Evolutionary conservation across 306 rosid genomes (phyloP).

Genomic region (Glycine soja): DNA sequence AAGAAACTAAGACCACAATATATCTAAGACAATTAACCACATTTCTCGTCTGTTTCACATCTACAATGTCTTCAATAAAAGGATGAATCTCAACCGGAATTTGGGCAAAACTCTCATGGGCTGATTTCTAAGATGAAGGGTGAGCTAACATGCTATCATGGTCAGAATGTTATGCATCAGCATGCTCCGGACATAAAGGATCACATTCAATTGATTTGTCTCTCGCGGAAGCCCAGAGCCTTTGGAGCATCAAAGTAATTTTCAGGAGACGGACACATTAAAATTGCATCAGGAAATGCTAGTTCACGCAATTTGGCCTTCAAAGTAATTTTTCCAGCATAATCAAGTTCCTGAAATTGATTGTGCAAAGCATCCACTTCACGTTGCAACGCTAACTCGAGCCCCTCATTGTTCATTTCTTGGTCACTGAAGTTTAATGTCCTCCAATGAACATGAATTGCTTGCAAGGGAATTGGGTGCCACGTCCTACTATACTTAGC

Average conservation of each 20-base stretch:
- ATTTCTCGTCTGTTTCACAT: not conserved
- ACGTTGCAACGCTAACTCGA: not conserved
- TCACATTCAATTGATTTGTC: not conserved
- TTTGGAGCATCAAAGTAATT: not conserved
- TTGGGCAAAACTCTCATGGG: not conserved
- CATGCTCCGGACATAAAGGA: not conserved
- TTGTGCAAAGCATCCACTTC: not conserved
- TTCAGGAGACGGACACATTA: not conserved
- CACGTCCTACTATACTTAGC: not conserved
- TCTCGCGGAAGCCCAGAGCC: not conserved
- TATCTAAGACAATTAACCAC: not conserved
- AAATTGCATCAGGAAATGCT: not conserved
- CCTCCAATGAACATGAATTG: constrained; percentile 18
- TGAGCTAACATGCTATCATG: not conserved
- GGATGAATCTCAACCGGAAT: not conserved
- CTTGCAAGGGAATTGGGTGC: not conserved
- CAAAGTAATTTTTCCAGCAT: not conserved
- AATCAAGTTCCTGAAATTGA: not conserved
- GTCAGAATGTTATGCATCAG: not conserved
- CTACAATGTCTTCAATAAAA: not conserved
- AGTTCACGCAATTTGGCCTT: constrained; percentile 19
- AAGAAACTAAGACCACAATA: not conserved
- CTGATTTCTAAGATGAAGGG: not conserved
- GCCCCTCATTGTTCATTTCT: not conserved
- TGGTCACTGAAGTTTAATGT: not conserved